Evolutionary conservation across 192 early-diverging fungal genomes (phyloP), one percentile per base, ranked within the genome.

Genomic region (Coemansia sp.): DNA sequence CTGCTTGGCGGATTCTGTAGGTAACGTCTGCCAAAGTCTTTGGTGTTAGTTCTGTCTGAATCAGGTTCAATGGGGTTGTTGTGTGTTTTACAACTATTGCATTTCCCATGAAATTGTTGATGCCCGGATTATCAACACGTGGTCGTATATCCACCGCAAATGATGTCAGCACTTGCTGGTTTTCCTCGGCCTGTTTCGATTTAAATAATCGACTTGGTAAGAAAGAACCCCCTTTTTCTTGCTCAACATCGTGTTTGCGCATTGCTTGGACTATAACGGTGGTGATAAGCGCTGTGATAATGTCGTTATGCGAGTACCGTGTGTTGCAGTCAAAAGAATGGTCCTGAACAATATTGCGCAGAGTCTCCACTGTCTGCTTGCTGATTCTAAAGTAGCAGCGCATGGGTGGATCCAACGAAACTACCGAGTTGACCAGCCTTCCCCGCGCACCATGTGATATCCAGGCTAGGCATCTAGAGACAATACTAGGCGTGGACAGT

Each of bases 261-360:
- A 60, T 61, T 19, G 58, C 61, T 12, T 59, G 43, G 0, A 59
- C 53, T 1, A 76, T 65, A 4, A 39, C 45, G 12, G 64, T 64
- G 40, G 68, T 67, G 10, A 64, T 40, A 11, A 76, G 49, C 0
- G 74, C 61, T 14, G 60, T 59, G 2, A 76, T 44, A 42, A 76
- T 59, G 22, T 76, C 74, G 65, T 76, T 76, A 32, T 67, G 60
- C 0, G 74, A 70, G 5, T 59, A 59, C 5, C 57, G 57, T 7
- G 17, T 6, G 3, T 20, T 16, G 11, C 39, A 39, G 13, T 14
- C 4, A 3, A n/a, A 7, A 1, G 40, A 37, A 7, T 44, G 5
- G 5, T 39, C 32, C 10, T 20, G n/a, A 48, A 67, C 49, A 10
- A n/a, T 7, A 2, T 39, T 5, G 39, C 60, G 71, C 7, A 72